These are phyloP conservation scores for Lagenidium sp. DNA, from an alignment of 352 stramenopile species.

Conservation along the genomic window DNA sequence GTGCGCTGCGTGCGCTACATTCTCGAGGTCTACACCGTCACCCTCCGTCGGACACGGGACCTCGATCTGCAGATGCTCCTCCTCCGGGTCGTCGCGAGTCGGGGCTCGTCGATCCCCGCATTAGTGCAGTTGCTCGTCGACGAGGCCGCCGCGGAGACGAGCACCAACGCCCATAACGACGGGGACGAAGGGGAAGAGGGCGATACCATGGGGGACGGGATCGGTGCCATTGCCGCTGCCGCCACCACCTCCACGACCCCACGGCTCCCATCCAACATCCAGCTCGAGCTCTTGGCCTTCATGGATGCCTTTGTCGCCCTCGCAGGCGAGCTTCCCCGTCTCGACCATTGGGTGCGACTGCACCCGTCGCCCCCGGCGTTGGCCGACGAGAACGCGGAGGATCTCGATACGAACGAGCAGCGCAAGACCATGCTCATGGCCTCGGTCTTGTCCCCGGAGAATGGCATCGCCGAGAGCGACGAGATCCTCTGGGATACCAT, in stretches of 20 bases:
- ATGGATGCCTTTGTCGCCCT: conserved; percentile 12
- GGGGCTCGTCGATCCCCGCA: conserved; percentile 7
- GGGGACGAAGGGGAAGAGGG: no score
- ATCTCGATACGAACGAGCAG: conserved; percentile 44
- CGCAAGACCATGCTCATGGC: conserved; percentile 45
- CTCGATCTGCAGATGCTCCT: conserved; percentile 19
- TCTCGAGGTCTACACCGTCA: conserved; percentile 21
- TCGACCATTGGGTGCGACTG: no score
- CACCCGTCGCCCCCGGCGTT: background rate
- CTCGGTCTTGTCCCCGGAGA: conserved; percentile 21
- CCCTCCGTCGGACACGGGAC: conserved; percentile 28
- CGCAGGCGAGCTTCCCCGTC: conserved; percentile 1
- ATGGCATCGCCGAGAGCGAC: conserved; percentile 17
- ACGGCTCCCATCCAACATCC: background rate
- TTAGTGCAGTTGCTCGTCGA: conserved; percentile 5
- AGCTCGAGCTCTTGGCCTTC: conserved; percentile 6
- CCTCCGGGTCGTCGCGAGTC: conserved; percentile 8
- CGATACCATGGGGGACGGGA: no score
- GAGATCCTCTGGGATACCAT: conserved; percentile 17
- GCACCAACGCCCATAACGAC: no score
- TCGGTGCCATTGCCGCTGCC: no score
- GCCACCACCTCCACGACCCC: background rate
- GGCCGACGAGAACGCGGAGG: conserved; percentile 20
- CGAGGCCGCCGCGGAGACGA: background rate
- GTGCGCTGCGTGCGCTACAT: conserved; percentile 16